Conservation (phyloP, 176 grass and related monocot species). For the Oryza rufipogon region DNA sequence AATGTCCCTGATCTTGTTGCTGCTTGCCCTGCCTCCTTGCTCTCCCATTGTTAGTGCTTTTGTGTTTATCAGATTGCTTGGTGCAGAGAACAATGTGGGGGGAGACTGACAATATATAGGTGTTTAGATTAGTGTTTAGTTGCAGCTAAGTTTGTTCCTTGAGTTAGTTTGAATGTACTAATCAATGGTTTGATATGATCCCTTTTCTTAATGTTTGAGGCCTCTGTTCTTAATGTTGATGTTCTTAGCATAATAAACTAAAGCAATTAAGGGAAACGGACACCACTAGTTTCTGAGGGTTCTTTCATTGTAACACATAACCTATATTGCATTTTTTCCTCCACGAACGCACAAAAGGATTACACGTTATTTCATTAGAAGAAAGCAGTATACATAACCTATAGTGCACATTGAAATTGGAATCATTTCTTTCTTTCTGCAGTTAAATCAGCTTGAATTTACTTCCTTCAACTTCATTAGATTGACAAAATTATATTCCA, state of each 20-base stretch:
- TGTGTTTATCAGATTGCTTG: slow-evolving; percentile 1
- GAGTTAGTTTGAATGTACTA: slow-evolving; percentile 49
- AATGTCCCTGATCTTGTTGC: slow-evolving; percentile 64
- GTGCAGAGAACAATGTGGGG: slow-evolving; percentile 13
- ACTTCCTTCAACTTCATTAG: slow-evolving; percentile 5
- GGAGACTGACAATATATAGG: slow-evolving; percentile 51
- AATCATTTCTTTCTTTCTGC: background rate
- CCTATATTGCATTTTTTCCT: background rate
- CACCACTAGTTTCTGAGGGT: slow-evolving; percentile 10
- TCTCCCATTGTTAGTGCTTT: slow-evolving; percentile 36
- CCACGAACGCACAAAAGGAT: too few species aligned
- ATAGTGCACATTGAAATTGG: background rate
- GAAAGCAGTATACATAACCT: too few species aligned
- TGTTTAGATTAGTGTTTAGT: slow-evolving; percentile 19
- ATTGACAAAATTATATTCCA: background rate
- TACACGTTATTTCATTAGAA: too few species aligned
- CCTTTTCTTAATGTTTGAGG: slow-evolving; percentile 16
- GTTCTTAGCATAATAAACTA: slow-evolving; percentile 44
- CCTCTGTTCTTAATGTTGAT: slow-evolving; percentile 22
- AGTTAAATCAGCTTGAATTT: background rate
- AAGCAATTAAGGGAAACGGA: background rate
- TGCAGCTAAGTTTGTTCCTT: slow-evolving; percentile 1
- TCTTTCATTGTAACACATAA: background rate
- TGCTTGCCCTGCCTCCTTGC: slow-evolving; percentile 40
- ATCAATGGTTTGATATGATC: slow-evolving; percentile 48